Conservation (phyloP, 371 early-diverging fungal species). For the Mortierella sp. region DNA sequence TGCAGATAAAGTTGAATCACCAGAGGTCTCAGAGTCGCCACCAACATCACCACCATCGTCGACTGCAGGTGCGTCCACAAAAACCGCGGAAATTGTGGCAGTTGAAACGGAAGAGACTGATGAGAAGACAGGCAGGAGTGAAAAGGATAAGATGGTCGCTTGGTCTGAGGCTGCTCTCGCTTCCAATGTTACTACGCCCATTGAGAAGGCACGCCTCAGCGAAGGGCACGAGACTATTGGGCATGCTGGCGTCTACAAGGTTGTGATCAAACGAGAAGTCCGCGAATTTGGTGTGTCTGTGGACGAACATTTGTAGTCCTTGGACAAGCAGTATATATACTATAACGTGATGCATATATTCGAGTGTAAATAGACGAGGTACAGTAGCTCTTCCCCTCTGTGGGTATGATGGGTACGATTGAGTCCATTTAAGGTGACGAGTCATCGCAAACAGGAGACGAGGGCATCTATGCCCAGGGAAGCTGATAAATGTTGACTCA, state of each 20-base stretch:
- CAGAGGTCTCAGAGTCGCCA: too few relatives aligned
- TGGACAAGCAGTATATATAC: too few relatives aligned
- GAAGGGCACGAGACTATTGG: conserved; percentile 48
- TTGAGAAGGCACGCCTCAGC: conserved; percentile 6
- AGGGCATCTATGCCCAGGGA: too few relatives aligned
- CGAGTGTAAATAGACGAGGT: too few relatives aligned
- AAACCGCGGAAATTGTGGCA: background rate
- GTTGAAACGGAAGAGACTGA: background rate
- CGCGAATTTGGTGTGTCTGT: conserved; percentile 39
- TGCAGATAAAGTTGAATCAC: too few relatives aligned
- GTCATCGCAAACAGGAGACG: too few relatives aligned
- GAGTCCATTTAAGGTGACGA: too few relatives aligned
- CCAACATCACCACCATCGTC: background rate
- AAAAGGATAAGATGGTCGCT: background rate
- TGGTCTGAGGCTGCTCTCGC: conserved; percentile 3
- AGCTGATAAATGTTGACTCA: too few relatives aligned
- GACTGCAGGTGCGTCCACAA: background rate
- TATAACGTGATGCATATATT: too few relatives aligned
- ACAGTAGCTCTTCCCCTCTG: too few relatives aligned
- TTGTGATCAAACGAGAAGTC: conserved; percentile 40
- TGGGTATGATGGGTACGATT: too few relatives aligned
- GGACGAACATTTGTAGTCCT: conserved; percentile 27
- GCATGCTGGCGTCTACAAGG: conserved; percentile 43
- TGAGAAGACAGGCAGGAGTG: background rate
- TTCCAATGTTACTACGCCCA: background rate